Percentiles rank a stretch among this genome's conserved stretches.
phyloP scores from a whole-genome alignment of 2,329 filamentous ascomycete species.

The Arthroderma sp. region DNA sequence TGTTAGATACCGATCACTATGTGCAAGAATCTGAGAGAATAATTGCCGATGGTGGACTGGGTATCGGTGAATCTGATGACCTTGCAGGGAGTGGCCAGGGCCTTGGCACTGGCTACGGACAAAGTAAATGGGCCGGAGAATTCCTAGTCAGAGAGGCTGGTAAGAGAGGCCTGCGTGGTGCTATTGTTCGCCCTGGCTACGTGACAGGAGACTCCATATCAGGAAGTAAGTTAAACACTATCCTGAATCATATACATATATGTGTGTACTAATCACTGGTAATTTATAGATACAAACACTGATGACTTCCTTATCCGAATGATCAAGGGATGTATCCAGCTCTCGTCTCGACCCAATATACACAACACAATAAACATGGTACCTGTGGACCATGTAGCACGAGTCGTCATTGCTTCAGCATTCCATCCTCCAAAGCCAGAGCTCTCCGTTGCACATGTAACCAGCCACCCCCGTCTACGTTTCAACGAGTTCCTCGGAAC shows the following conservation, averaged over 20 bases:
- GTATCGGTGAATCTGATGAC: constrained; percentile 64
- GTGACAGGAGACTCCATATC: constrained; percentile 60
- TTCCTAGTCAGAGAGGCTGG: constrained; percentile 68
- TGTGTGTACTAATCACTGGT: neutral
- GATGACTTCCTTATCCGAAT: constrained; percentile 87
- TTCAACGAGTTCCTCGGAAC: constrained; percentile 66
- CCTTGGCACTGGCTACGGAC: constrained; percentile 78
- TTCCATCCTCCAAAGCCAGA: constrained; percentile 49
- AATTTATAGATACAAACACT: constrained; percentile 48
- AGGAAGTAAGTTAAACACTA: constrained; percentile 36
- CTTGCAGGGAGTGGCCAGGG: constrained; percentile 63
- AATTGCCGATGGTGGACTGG: constrained; percentile 48
- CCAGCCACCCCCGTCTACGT: constrained; percentile 62
- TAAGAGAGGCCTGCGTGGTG: constrained; percentile 58
- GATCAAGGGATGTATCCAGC: constrained; percentile 75
- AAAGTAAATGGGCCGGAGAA: constrained; percentile 74
- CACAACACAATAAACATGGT: constrained; percentile 81
- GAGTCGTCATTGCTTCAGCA: constrained; percentile 63
- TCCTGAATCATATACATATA: neutral
- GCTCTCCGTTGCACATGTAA: constrained; percentile 61
- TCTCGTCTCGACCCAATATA: constrained; percentile 61
- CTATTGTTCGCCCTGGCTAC: constrained; percentile 74
- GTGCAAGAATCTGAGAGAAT: constrained; percentile 57
- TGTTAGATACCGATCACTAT: constrained; percentile 73
- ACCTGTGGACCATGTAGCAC: constrained; percentile 70